Base-by-base conservation (phyloP, 345 rosid species). In the Carallia pectinifolia region DNA sequence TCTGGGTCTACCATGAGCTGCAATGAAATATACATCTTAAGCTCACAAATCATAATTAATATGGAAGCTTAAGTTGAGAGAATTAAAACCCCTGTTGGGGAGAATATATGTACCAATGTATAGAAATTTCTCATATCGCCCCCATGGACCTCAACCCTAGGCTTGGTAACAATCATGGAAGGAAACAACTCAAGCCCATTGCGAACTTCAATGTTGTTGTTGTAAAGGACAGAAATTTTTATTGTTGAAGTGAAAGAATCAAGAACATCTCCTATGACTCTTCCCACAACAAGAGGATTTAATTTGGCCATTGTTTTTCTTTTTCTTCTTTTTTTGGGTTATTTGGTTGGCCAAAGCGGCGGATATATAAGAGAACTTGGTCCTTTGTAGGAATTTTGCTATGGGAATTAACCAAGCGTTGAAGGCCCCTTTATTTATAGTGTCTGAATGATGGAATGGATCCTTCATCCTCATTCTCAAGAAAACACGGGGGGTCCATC, bases 1-100 rank as follows among this genome's bases (percentile, higher is more conserved):
- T 88, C 92, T 6, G 92, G 92, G 72, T 88, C 92, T 16, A 85
- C 67, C 92, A 88, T 82, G 44, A 88, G 85, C 91, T 87, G 75
- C 29, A 78, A 62, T 36, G 62, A 38, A 58, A 44, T 31, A 34
- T 2, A 13, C 15, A 27, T 13, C 23, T 56, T 56, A 56, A 15
- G 17, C 34, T 12, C 50, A 44, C 50, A 44, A 56, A 56, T 4
- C 34, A 56, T 33, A 56, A 27, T 19, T 19, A 15, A 56, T 27
- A 0, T 27, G 15, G 31, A 27, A 27, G 29, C 1, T 56, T 15
- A 4, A 30, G 29, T 56, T 7, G 31, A 56, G 6, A 56, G 34
- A 56, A 2, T 12, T 10, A 31, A 19, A 53, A 12, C 12, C 17
- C 50, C 10, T 10, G 10, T 44, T 12, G 16, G 50, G 50, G 3